Percentiles rank a stretch among this genome's conserved stretches.
Evolutionary conservation across 2,329 filamentous ascomycete species (phyloP).

Genomic region (Aspergillus sp.): DNA sequence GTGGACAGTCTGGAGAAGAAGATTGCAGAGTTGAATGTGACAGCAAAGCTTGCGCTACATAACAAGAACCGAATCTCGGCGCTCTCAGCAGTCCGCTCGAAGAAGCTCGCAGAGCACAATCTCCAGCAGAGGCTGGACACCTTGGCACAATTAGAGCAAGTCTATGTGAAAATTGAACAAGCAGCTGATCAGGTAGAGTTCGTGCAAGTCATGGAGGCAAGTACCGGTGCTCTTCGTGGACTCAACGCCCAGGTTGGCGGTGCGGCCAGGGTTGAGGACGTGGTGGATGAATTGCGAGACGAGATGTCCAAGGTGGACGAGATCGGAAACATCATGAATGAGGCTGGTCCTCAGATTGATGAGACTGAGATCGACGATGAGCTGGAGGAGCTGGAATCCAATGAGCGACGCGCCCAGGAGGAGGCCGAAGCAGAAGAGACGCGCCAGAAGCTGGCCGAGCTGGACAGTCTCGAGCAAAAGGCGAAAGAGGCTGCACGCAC

Average conservation of each 20-base stretch:
- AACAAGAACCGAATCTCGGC: constrained; percentile 73
- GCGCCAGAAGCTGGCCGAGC: constrained; percentile 49
- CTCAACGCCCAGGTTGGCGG: constrained; percentile 79
- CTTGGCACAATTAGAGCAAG: constrained; percentile 76
- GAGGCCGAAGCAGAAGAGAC: constrained; percentile 51
- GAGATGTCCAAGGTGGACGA: constrained; percentile 83
- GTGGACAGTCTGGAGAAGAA: constrained; percentile 62
- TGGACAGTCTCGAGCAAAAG: constrained; percentile 41
- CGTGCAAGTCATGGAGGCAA: constrained; percentile 76
- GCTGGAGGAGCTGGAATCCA: constrained; percentile 70
- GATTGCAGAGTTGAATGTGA: constrained; percentile 47
- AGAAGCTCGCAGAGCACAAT: constrained; percentile 75
- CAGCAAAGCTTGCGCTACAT: constrained; percentile 68
- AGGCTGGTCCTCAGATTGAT: constrained; percentile 61
- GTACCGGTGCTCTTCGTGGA: constrained; percentile 66
- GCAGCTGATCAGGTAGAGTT: constrained; percentile 82
- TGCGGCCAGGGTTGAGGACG: constrained; percentile 68
- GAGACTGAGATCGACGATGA: constrained; percentile 86
- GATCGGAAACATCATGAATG: constrained; percentile 71
- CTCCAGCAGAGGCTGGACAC: constrained; percentile 70
- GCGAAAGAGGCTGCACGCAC: constrained; percentile 39
- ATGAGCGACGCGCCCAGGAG: constrained; percentile 49
- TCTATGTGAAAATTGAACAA: constrained; percentile 79
- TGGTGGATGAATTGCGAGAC: constrained; percentile 72
- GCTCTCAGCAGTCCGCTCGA: constrained; percentile 73